Evolutionary conservation across 352 stramenopile species (phyloP), one percentile per base, ranked within the genome.

Genomic region (Globisporangium splendens): DNA sequence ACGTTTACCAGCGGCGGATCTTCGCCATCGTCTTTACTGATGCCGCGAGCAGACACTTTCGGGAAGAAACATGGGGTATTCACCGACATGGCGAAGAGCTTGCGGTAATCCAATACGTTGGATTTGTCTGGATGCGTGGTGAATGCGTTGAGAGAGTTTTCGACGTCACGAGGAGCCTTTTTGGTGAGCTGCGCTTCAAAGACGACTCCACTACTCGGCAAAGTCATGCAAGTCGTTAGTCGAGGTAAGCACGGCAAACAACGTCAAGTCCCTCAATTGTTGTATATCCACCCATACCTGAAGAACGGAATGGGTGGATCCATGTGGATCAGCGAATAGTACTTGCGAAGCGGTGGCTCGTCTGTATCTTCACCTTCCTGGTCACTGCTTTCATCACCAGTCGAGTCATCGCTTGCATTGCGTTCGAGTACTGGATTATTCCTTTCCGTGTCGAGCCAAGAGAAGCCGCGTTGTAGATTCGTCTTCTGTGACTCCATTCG

Each of bases 31-130:
- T 58, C 50, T 39, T 38, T 12, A 17, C n/a, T 52, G 28, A 35
- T 35, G 28, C 28, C 28, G 3, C 28, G 28, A 35, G 28, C 2
- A 8, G 28, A 10, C 5, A 10, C 28, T 35, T 59, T 46, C 13
- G 75, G 75, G 48, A 65, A 66, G 60, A 84, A 84, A 47, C 56
- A 76, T 15, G 75, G 70, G 5, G 72, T 79, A 14, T 65, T 43
- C 1, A 72, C 68, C 47, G 72, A 84, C 46, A 84, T 58, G 3
- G 64, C 57, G 43, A 70, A 70, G 20, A 55, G 61, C 53, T 69
- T 69, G 44, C 53, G 59, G 28, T 61, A 69, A 14, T 68, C 46
- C 17, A 61, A 47, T 24, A 22, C 13, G 13, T 38, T 44, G 3
- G 17, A n/a, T 7, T 6, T 35, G 28, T 35, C 28, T 35, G 35